Base-by-base conservation (phyloP, 1,284 basidiomycete species). In the Cerioporus squamosus region DNA sequence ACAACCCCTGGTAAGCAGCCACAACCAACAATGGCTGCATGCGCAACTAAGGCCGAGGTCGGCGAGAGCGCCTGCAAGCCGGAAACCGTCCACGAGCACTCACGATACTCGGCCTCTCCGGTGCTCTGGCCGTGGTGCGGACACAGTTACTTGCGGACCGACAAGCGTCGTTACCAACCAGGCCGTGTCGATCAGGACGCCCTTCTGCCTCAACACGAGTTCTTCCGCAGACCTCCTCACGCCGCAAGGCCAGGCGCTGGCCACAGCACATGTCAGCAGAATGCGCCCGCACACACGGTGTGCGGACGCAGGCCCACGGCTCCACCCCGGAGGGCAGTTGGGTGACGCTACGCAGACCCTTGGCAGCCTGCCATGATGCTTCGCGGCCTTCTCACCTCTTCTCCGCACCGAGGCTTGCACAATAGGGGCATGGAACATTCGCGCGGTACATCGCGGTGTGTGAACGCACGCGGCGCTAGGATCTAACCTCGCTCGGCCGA, bases 381-480 rank as follows among this genome's bases (percentile, higher is more conserved):
- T 51, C 39, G 5, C 51, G 14, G 33, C 14, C 33, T 36, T 36
- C 33, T 36, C 33, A 36, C 24, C 40, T 26, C 51, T 59, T 62
- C 55, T 62, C 57, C 52, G 54, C 61, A 8, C 55, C 57, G 55
- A 62, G 54, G 26, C 39, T 43, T 57, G 55, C 51, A 45, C 57
- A 43, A 46, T 12, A 49, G 46, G 51, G 29, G 46, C 47, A 46
- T 26, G 14, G 49, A 51, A 50, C 31, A 24, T 57, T 63, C 61
- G 52, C 58, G 61, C 61, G 61, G 55, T 57, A 33, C 31, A 52
- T 63, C 57, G 58, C 61, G 38, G 49, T 39, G 50, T 52, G 58
- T 43, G 52, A 57, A 49, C 17, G 29, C 31, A 48, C 18, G 46
- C 44, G 55, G 53, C 58, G 26, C 43, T 24, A 39, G 42, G 38